Evolutionary conservation across 2,329 filamentous ascomycete genomes (phyloP), one percentile per base, ranked within the genome.

Genomic region (Colletotrichum cereale): DNA sequence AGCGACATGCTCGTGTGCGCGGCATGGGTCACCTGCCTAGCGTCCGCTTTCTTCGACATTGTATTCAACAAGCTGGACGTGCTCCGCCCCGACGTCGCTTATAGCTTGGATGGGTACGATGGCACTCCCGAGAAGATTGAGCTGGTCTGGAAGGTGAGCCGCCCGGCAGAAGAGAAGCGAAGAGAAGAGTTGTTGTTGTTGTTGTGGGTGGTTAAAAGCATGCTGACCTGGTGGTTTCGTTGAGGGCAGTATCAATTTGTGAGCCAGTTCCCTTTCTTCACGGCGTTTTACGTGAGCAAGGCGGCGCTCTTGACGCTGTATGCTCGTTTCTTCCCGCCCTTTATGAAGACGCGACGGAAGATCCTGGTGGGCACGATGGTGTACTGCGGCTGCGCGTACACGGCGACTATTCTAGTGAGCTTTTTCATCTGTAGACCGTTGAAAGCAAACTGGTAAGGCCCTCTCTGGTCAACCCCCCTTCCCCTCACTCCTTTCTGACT

Each of bases 201-300:
- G 1, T 21, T 44, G n/a, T n/a, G n/a, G n/a, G 16, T 16, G 3
- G 18, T 24, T 1, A 16, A 0, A 8, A 26, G 5, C 2, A 16
- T 12, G 14, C 26, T 10, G 26, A 40, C n/a, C 10, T 5, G 16
- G 10, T n/a, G 26, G 4, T 2, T 14, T 1, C 36, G 2, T 29
- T 2, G 6, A n/a, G 44, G 44, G 44, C 16, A 62, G 60, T 31
- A 53, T 21, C 60, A 62, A 62, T 62, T n/a, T n/a, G 24, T 5
- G 4, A 36, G 47, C 8, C 47, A 52, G 2, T 48, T 62, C 5
- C 34, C 31, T 2, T 62, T 62, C 44, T 62, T 40, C 36, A 62
- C 60, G 14, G 31, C 47, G 24, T 62, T 62, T 34, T 62, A 62
- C 29, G 34, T 62, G n/a, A 29, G 60, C 36, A 62, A 62, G n/a